phyloP scores from a whole-genome alignment of 179 eudicot species.

The Heliamphora pulchella region DNA sequence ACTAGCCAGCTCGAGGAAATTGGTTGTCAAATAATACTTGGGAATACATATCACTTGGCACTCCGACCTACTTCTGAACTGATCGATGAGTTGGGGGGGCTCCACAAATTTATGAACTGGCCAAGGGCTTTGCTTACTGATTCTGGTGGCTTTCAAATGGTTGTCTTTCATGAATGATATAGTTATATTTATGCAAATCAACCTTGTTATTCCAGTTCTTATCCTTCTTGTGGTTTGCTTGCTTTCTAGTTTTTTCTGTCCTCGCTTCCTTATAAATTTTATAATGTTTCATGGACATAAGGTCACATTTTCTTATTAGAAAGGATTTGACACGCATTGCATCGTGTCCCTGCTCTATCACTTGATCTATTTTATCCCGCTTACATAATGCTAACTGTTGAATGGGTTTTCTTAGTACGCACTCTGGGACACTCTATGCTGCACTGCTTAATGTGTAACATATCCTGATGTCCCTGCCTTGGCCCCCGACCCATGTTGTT shows the following conservation, averaged over 20 bases:
- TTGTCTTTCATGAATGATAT: slow-evolving; percentile 18
- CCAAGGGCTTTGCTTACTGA: slow-evolving; percentile 85
- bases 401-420: background rate
- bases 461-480: background rate
- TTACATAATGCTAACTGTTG: background rate
- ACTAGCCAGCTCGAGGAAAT: slow-evolving; percentile 80
- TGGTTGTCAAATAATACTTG: slow-evolving; percentile 89
- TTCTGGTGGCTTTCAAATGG: slow-evolving; percentile 98
- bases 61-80: slow-evolving; percentile 87
- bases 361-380: background rate
- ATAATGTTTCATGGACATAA: background rate
- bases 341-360: background rate
- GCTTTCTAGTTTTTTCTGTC: background rate
- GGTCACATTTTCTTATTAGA: background rate
- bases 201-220: background rate
- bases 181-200: background rate
- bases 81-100: slow-evolving; percentile 81
- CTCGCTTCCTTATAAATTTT: background rate
- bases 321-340: background rate
- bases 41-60: slow-evolving; percentile 85
- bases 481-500: background rate
- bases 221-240: slow-evolving; percentile 8
- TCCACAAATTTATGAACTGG: slow-evolving; percentile 93
- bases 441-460: background rate
- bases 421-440: background rate